Percentiles rank a stretch among this genome's conserved stretches.
Evolutionary conservation across 768 basidiomycete genomes (phyloP).

Genomic region (Termitomyces sp.): DNA sequence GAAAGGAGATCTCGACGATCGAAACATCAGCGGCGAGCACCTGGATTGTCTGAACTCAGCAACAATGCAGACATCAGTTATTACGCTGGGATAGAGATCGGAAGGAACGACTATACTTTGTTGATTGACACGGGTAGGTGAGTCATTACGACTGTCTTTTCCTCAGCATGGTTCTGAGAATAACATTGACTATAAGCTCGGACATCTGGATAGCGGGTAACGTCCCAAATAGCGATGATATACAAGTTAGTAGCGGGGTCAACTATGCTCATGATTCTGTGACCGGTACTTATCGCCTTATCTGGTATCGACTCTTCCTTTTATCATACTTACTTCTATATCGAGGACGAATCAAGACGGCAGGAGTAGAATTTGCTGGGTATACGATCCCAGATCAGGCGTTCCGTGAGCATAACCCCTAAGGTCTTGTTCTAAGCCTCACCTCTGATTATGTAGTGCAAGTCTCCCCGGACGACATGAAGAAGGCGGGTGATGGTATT

Average conservation of each 20-base stretch:
- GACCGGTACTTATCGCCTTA: slow-evolving; percentile 35
- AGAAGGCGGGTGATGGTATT: slow-evolving; percentile 32
- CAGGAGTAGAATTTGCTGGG: slow-evolving; percentile 42
- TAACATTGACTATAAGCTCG: slow-evolving; percentile 39
- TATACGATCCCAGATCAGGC: slow-evolving; percentile 45
- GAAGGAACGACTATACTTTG: slow-evolving; percentile 33
- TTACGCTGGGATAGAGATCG: slow-evolving; percentile 36
- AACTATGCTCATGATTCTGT: slow-evolving; percentile 56
- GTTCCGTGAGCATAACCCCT: slow-evolving; percentile 38
- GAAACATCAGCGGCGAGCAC: slow-evolving; percentile 12
- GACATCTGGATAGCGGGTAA: slow-evolving; percentile 59
- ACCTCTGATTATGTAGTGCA: slow-evolving; percentile 33
- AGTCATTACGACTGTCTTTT: slow-evolving; percentile 5
- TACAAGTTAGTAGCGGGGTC: slow-evolving; percentile 39
- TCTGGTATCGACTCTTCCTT: not conserved
- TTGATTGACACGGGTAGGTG: slow-evolving; percentile 51
- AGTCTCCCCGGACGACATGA: slow-evolving; percentile 28
- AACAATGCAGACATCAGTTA: slow-evolving; percentile 41
- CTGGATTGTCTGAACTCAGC: slow-evolving; percentile 23
- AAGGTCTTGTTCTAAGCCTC: not conserved
- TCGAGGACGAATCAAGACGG: slow-evolving; percentile 46
- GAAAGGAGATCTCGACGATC: slow-evolving; percentile 9
- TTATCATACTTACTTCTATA: not conserved
- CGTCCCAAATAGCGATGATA: slow-evolving; percentile 37
- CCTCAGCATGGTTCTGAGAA: not conserved